A percentile compares a stretch with the other conserved stretches of the same genome.
These are phyloP conservation scores for Kodamaea jinghongensis DNA, from an alignment of 805 yeast species.

Conservation along the genomic window DNA sequence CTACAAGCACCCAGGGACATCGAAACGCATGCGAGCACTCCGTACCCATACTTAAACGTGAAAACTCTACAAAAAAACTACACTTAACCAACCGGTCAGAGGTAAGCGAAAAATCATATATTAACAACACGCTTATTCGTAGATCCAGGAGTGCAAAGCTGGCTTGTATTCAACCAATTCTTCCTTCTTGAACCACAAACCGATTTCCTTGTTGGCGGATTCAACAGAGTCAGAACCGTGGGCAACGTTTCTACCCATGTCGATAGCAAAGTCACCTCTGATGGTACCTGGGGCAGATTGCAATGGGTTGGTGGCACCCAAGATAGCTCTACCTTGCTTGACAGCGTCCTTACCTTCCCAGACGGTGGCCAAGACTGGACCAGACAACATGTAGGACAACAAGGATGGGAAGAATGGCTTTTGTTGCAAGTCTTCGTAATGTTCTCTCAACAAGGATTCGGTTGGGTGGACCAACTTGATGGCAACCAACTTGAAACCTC, in stretches of 20 bases:
- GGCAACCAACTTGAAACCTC: constrained; percentile 97
- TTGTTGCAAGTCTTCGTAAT: constrained; percentile 90
- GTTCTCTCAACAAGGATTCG: constrained; percentile 84
- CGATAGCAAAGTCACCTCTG: constrained; percentile 98
- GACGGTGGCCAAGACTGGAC: constrained; percentile 98
- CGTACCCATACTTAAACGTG: too few species aligned
- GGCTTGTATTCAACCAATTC: constrained; percentile 93
- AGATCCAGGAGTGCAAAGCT: constrained; percentile 82
- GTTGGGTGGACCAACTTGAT: constrained; percentile 88
- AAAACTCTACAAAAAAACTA: too few species aligned
- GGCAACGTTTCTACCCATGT: constrained; percentile 98
- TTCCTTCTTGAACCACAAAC: constrained; percentile 96
- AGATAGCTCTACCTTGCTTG: constrained; percentile 94
- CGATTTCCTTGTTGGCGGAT: constrained; percentile 93
- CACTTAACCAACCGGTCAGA: too few species aligned
- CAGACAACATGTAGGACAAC: constrained; percentile 94
- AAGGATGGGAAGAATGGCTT: constrained; percentile 99
- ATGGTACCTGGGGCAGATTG: constrained; percentile 98
- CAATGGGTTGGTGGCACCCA: constrained; percentile 99
- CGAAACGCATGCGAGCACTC: too few species aligned
- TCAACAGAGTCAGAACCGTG: constrained; percentile 99
- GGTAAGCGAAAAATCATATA: constrained; percentile 1
- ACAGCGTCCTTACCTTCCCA: constrained; percentile 99
- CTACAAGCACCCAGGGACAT: too few species aligned
- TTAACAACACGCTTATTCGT: constrained; percentile 64